These are phyloP conservation scores for Glycine soja DNA, from an alignment of 306 rosid genomes.

Conservation along the genomic window DNA sequence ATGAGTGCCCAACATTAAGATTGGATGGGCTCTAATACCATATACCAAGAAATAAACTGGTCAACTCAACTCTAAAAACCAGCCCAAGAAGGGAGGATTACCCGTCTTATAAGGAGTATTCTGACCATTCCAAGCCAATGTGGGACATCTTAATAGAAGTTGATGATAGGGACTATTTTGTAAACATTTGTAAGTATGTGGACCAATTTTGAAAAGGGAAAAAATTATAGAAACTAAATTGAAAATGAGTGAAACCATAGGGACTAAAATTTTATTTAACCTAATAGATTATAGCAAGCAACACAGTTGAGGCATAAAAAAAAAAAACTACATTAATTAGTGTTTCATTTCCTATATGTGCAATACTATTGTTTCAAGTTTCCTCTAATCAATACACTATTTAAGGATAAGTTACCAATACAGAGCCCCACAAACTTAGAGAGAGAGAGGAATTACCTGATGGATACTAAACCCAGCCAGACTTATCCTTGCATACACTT, in stretches of 20 bases:
- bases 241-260: not conserved
- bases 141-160: not conserved
- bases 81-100: too few relatives aligned
- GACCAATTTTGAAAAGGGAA: not conserved
- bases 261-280: not conserved
- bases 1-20: not conserved
- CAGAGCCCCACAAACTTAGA: slow-evolving; percentile 10
- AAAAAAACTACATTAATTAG: not conserved
- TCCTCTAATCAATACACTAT: slow-evolving; percentile 16
- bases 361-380: not conserved
- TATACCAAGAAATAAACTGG: not conserved
- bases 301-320: too few relatives aligned
- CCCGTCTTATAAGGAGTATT: too few relatives aligned
- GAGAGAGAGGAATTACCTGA: slow-evolving; percentile 58
- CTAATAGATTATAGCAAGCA: not conserved
- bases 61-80: too few relatives aligned
- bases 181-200: not conserved
- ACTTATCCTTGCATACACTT: slow-evolving; percentile 59
- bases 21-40: not conserved
- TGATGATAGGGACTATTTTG: not conserved
- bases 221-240: not conserved
- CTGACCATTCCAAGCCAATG: too few relatives aligned
- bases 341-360: slow-evolving; percentile 15
- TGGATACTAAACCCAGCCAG: slow-evolving; percentile 59
- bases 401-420: slow-evolving; percentile 37